Evolutionary conservation across 2,329 filamentous ascomycete genomes (phyloP), one percentile per base, ranked within the genome.

Genomic region (Phaeosphaeria sp.): DNA sequence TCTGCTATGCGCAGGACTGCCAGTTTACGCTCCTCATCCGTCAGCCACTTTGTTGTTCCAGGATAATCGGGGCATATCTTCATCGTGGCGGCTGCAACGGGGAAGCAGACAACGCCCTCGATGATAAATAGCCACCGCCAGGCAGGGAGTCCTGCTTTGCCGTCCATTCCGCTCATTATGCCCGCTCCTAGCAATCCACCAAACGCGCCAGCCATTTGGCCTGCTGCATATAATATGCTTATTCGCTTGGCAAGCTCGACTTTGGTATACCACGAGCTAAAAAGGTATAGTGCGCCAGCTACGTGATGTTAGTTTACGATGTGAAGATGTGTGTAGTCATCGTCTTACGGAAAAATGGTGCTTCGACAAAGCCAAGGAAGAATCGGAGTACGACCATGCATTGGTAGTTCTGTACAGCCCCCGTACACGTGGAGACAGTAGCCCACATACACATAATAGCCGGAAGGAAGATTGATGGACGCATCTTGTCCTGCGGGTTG

Each of bases 181-280:
- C 81, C 82, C 2, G 83, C 83, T 7, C 81, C 83, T 50, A 86
- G 83, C 24, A 86, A 75, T 20, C 81, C 83, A n/a, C 82, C 82
- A 63, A 86, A 86, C 1, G 83, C 83, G 15, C 66, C 46, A 74
- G 81, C 51, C 27, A 85, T 76, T 20, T 84, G 70, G 1, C 78
- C 81, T 3, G 82, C 83, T 3, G 81, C 81, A 67, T 84, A 85
- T 53, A 86, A 80, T 44, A 84, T 79, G n/a, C 80, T 79, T 63
- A 81, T 83, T 5, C 84, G 78, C 43, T 82, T 76, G 2, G 79
- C 79, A 17, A 86, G 68, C 58, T 86, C 83, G 27, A 80, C 78
- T 49, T 81, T 81, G 1, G 82, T 86, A 61, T 85, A 86, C 82
- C 82, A 85, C 59, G 66, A 64, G 6, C 60, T 64, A 17, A 74